Percentiles rank a stretch among this genome's conserved stretches.
These are phyloP conservation scores for Cymodocea nodosa DNA, from an alignment of 116 monocot species.

Conservation along the genomic window DNA sequence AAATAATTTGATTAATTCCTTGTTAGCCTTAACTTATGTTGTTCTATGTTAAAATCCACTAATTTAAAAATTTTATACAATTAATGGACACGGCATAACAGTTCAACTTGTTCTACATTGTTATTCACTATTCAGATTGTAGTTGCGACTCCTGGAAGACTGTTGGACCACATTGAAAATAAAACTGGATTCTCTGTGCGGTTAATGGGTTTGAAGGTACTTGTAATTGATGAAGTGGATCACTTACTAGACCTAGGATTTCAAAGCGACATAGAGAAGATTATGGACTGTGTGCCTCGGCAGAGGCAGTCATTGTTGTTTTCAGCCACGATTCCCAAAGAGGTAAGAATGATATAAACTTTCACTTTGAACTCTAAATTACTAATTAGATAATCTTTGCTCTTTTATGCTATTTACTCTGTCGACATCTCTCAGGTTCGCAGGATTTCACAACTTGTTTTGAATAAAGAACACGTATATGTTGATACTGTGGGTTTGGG, in stretches of 20 bases:
- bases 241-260: constrained; percentile 60
- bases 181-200: constrained; percentile 76
- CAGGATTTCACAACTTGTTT: constrained; percentile 75
- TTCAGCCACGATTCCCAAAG: constrained; percentile 85
- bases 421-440: constrained; percentile 38
- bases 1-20: too few relatives aligned
- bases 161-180: constrained; percentile 93
- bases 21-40: too few relatives aligned
- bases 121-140: constrained; percentile 40
- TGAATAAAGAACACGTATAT: constrained; percentile 71
- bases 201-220: constrained; percentile 77
- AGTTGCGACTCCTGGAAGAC: constrained; percentile 91
- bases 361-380: background rate
- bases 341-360: constrained; percentile 22
- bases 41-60: too few relatives aligned
- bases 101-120: background rate
- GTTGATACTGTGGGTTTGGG: constrained; percentile 77
- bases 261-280: constrained; percentile 24
- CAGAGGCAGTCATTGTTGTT: constrained; percentile 79
- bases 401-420: background rate
- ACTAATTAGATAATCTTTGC: background rate
- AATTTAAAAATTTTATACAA: too few relatives aligned
- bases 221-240: constrained; percentile 91
- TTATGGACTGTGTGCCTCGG: constrained; percentile 85
- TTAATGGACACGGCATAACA: too few relatives aligned